phyloP scores from a whole-genome alignment of 345 rosid species.

The Brassica carinata region DNA sequence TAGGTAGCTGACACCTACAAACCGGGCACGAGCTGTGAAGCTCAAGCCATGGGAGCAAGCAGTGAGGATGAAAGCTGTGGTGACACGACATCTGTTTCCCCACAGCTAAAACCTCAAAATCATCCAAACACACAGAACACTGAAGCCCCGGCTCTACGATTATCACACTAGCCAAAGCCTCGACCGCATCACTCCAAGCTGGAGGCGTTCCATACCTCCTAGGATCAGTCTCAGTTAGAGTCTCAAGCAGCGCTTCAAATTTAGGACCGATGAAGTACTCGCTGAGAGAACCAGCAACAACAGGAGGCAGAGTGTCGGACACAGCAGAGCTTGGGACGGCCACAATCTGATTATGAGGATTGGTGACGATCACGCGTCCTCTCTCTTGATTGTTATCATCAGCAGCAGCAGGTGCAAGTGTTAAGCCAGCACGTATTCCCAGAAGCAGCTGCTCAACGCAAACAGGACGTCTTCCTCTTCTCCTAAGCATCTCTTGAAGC shows the following conservation, averaged over 20 bases:
- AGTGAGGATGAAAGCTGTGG: conserved; percentile 69
- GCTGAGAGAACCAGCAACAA: conserved; percentile 53
- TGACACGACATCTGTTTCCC: conserved; percentile 86
- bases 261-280: conserved; percentile 90
- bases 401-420: conserved; percentile 53
- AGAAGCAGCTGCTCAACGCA: conserved; percentile 67
- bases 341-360: conserved; percentile 51
- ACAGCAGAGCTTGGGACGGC: conserved; percentile 60
- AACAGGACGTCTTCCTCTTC: conserved; percentile 70
- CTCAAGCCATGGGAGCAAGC: conserved; percentile 90
- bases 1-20: conserved; percentile 76
- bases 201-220: conserved; percentile 88
- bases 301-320: conserved; percentile 27
- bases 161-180: conserved; percentile 61
- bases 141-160: conserved; percentile 52
- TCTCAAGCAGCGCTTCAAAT: conserved; percentile 75
- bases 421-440: conserved; percentile 66
- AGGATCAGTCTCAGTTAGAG: conserved; percentile 84
- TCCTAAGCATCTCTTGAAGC: conserved; percentile 58
- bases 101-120: conserved; percentile 59
- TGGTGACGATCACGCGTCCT: conserved; percentile 50
- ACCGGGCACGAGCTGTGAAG: conserved; percentile 93
- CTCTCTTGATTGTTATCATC: conserved; percentile 20
- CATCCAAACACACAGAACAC: conserved; percentile 87
- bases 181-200: conserved; percentile 71